Evolutionary conservation across 345 rosid genomes (phyloP).

Genomic region (Rhodomyrtus tomentosa): DNA sequence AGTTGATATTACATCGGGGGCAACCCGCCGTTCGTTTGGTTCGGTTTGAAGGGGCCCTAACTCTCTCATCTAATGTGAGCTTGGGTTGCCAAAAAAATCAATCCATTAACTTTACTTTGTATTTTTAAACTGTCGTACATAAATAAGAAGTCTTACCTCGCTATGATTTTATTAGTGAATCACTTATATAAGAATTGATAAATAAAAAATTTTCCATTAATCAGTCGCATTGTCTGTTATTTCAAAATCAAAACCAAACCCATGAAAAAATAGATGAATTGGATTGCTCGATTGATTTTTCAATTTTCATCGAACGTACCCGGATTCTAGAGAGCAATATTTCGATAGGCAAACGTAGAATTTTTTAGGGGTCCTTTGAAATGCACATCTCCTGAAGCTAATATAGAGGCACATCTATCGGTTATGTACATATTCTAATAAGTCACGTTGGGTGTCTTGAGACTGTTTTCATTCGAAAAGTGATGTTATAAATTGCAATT

Average conservation of each 20-base stretch:
- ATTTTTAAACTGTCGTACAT: background rate
- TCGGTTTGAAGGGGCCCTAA: background rate
- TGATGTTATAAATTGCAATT: background rate
- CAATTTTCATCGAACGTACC: background rate
- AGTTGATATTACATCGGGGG: background rate
- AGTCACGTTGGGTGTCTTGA: no score
- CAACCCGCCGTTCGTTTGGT: background rate
- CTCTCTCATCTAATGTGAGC: background rate
- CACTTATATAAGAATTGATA: no score
- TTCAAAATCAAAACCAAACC: background rate
- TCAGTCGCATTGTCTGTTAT: background rate
- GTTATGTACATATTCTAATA: no score
- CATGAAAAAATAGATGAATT: background rate
- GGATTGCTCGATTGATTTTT: background rate
- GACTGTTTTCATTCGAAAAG: background rate
- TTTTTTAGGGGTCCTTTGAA: background rate
- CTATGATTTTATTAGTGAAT: no score
- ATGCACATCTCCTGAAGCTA: no score
- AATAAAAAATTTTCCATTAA: background rate
- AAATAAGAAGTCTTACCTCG: background rate
- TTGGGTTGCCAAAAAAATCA: background rate
- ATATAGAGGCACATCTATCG: no score
- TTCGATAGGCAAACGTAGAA: background rate
- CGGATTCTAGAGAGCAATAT: background rate
- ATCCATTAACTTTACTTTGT: background rate